Evolutionary conservation across 495 filamentous ascomycete species (phyloP).

Genomic region (Aspergillus coremiiformis): DNA sequence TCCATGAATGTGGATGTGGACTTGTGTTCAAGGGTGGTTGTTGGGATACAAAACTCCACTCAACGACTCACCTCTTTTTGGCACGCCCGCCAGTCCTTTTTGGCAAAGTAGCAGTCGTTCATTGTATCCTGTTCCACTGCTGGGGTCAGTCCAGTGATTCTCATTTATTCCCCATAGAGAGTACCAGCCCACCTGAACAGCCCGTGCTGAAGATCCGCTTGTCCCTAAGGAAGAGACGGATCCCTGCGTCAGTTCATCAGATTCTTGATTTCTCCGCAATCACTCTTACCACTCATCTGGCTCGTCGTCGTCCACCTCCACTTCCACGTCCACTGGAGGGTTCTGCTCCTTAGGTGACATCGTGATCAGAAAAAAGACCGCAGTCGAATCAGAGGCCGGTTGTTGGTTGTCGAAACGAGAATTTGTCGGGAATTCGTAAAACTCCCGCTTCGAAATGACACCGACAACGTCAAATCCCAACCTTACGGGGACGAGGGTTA

Average conservation of each 20-base stretch:
- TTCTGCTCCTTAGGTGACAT: conserved; percentile 38
- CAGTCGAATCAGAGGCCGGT: background rate
- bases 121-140: conserved; percentile 80
- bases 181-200: conserved; percentile 61
- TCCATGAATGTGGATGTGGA: background rate
- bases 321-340: conserved; percentile 30
- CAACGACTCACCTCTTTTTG: conserved; percentile 67
- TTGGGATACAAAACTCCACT: background rate
- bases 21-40: background rate
- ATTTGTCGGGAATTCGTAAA: conserved; percentile 2
- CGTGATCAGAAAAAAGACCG: conserved; percentile 6
- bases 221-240: conserved; percentile 54
- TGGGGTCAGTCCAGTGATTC: conserved; percentile 8
- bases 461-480: conserved; percentile 30
- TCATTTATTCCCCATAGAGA: background rate
- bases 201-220: conserved; percentile 97
- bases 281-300: conserved; percentile 84
- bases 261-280: background rate
- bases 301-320: conserved; percentile 65
- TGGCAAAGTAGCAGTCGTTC: conserved; percentile 93
- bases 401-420: background rate
- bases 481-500: conserved; percentile 61
- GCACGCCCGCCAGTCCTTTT: conserved; percentile 92
- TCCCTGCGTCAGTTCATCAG: conserved; percentile 1
- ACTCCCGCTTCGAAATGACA: conserved; percentile 26